Evolutionary conservation across 495 filamentous ascomycete species (phyloP), one percentile per base, ranked within the genome.

Genomic region (Neurospora sublineolata): DNA sequence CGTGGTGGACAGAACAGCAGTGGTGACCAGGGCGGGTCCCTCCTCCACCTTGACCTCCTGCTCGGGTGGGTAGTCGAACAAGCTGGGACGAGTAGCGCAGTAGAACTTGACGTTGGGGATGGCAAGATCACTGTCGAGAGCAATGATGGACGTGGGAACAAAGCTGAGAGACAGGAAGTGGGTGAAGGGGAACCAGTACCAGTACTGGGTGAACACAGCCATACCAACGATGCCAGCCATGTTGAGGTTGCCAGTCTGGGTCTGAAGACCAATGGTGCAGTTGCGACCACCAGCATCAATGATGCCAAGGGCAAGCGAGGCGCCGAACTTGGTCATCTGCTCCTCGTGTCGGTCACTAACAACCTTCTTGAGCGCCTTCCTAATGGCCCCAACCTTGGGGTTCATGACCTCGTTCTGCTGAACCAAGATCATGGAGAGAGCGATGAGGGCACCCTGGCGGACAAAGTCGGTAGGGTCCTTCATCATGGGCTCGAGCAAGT

Each of bases 131-230:
- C 94, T 89, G 79, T 98, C 94, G 27, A 99, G 89, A 67, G 91
- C 94, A 71, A 97, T 97, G 76, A 99, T 92, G 1, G 94, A 91
- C 10, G 96, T 98, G 0, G 96, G 96, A 9, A 91, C 90, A 79
- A 98, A 97, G 77, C 91, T 93, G 73, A 98, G 85, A 0, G 94
- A 94, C 27, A 99, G 82, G 88, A 99, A 99, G 81, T 98, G 96
- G 33, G 95, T 97, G 75, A 97, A 89, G 67, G 96, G 96, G 89
- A 99, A 99, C 96, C 96, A 99, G 83, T 99, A 99, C 96, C 96
- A 99, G 83, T 99, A 99, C 80, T 99, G 96, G 8, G 93, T 95
- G 83, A 99, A 99, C 37, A 99, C 91, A 46, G 93, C 94, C 88
- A 97, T 97, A 73, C 96, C 96, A 27, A 99, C 94, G 72, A 98